Evolutionary conservation across 2,329 filamentous ascomycete species (phyloP), one percentile per base, ranked within the genome.

Genomic region (Fusarium avenaceum): DNA sequence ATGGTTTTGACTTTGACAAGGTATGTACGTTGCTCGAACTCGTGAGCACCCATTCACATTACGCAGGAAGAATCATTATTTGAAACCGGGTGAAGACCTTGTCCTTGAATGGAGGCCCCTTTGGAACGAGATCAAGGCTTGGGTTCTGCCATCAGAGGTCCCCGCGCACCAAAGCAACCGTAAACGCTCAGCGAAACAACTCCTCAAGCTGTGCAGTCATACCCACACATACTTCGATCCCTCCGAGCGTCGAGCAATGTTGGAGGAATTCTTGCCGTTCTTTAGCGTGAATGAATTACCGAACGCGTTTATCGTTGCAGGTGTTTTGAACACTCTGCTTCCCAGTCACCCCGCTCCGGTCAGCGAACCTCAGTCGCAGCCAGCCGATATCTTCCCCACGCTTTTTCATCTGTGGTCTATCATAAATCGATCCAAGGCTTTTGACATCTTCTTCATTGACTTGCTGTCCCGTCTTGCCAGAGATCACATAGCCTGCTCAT

Each of bases 1-100:
- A 98, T 98, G 94, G 95, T 98, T 75, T 92, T 97, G 80, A 90
- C 93, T 13, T 82, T 99, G 72, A 97, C 94, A n/a, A 96, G 96
- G 94, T 96, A 82, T 80, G 90, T 82, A 38, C 26, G 35, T 30
- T 22, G 9, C 22, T 42, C 52, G 26, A 57, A 62, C 48, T 65
- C 22, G 49, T 47, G 44, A 26, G 50, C 46, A 57, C 60, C 62
- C 51, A 64, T 54, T 44, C 32, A 59, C 53, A 52, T 48, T 45
- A 30, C 46, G 24, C 70, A 96, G 93, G 81, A 94, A 95, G 76
- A 97, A 96, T 77, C 95, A 98, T 80, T 98, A 98, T 79, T 86
- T 99, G 33, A 94, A 93, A 71, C 93, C 95, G 2, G 90, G 92
- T 58, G 92, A 94, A 69, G 96, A 99, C 76, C 84, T 99, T n/a